Conservation (phyloP, 2,329 filamentous ascomycete species). For the Proliferodiscus dingleyae region DNA sequence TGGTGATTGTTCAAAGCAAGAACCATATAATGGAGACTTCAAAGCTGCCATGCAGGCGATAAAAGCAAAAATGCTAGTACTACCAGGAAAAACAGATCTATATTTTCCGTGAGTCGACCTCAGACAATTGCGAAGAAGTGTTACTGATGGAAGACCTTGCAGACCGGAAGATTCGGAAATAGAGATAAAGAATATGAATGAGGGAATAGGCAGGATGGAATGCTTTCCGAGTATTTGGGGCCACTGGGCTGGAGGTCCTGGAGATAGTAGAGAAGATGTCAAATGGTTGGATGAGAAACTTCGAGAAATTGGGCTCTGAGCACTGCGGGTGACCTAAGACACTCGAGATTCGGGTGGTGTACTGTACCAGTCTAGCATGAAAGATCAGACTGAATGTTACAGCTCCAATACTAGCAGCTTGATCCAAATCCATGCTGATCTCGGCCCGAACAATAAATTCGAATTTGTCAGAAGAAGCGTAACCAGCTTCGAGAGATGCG, state of each 20-base stretch:
- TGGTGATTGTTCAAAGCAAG: conserved; percentile 63
- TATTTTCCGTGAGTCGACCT: conserved; percentile 62
- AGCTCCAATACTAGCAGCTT: too few relatives aligned
- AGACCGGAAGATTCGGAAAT: conserved; percentile 72
- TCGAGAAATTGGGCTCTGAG: conserved; percentile 20
- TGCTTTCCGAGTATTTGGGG: conserved; percentile 61
- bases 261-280: conserved; percentile 64
- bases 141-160: conserved; percentile 8
- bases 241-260: conserved; percentile 64
- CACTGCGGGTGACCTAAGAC: too few relatives aligned
- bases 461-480: too few relatives aligned
- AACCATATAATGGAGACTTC: conserved; percentile 64
- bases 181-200: conserved; percentile 60
- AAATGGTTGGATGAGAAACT: conserved; percentile 60
- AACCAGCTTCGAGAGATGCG: too few relatives aligned
- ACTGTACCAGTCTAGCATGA: too few relatives aligned
- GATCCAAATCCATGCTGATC: too few relatives aligned
- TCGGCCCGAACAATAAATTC: too few relatives aligned
- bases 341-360: too few relatives aligned
- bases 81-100: conserved; percentile 69
- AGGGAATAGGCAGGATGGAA: conserved; percentile 50
- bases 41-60: conserved; percentile 62
- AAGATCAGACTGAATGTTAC: too few relatives aligned
- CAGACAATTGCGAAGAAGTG: not conserved
- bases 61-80: conserved; percentile 65